phyloP scores from a whole-genome alignment of 352 stramenopile genomes.

The Globisporangium sylvaticum region DNA sequence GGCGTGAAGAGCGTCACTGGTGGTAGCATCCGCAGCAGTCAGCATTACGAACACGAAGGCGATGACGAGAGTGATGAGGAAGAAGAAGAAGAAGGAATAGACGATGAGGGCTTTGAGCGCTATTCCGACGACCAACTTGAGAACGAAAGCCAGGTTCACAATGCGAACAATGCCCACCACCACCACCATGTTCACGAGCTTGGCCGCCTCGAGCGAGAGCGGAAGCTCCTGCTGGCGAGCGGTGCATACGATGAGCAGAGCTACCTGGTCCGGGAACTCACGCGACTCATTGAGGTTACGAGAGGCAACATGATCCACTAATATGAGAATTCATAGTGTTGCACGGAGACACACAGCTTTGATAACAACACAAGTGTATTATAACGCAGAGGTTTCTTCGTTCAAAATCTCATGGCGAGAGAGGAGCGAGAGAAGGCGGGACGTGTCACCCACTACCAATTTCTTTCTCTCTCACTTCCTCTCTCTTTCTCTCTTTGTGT shows the following conservation, averaged over 20 bases:
- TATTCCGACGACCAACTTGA: constrained; percentile 2
- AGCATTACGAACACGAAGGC: constrained; percentile 14
- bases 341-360: background rate
- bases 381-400: constrained; percentile 10
- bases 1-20: background rate
- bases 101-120: background rate
- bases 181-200: constrained; percentile 23
- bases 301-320: constrained; percentile 4
- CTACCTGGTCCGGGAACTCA: constrained; percentile 63
- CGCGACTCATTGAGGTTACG: constrained; percentile 41
- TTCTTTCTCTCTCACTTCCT: background rate
- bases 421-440: background rate
- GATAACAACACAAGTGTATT: background rate
- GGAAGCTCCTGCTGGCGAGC: constrained; percentile 52
- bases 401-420: constrained; percentile 13
- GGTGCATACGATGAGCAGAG: constrained; percentile 59
- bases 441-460: background rate
- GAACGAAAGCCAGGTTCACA: constrained; percentile 7
- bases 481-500: background rate
- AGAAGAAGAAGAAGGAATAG: background rate
- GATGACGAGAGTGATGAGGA: background rate
- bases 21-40: background rate
- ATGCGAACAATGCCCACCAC: background rate
- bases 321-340: background rate
- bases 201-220: constrained; percentile 43